Evolutionary conservation across 2,329 filamentous ascomycete genomes (phyloP).

Genomic region (Stylonectria norvegica): DNA sequence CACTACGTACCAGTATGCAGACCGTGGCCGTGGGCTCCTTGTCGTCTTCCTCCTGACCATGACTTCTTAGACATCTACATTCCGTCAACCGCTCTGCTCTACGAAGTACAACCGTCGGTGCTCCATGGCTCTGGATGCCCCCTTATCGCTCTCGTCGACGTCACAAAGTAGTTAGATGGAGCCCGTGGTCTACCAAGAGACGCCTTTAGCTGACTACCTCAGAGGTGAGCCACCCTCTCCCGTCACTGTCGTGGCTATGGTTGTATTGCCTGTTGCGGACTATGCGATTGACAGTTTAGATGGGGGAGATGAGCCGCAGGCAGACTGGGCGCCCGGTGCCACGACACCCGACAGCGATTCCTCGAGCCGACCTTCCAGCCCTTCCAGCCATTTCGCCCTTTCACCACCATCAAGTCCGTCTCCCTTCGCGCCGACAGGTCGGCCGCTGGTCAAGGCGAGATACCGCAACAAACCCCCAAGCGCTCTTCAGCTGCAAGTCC

Average conservation of each 20-base stretch:
- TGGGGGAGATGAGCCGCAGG: slow-evolving; percentile 46
- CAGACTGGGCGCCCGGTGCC: slow-evolving; percentile 44
- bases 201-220: slow-evolving; percentile 84
- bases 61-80: not conserved
- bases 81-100: slow-evolving; percentile 4
- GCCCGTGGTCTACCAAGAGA: slow-evolving; percentile 79
- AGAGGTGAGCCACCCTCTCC: slow-evolving; percentile 62
- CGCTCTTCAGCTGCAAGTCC: slow-evolving; percentile 42
- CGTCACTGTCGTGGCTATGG: too few species aligned
- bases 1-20: too few species aligned
- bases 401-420: slow-evolving; percentile 48
- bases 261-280: not conserved
- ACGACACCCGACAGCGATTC: slow-evolving; percentile 32
- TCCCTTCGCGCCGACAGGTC: slow-evolving; percentile 55
- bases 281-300: slow-evolving; percentile 28
- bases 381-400: slow-evolving; percentile 39
- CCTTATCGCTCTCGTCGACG: slow-evolving; percentile 25
- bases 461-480: slow-evolving; percentile 49
- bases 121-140: slow-evolving; percentile 31
- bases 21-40: too few species aligned
- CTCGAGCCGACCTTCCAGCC: slow-evolving; percentile 35
- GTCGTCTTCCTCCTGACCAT: slow-evolving; percentile 1
- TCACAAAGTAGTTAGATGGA: slow-evolving; percentile 57
- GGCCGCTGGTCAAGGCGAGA: slow-evolving; percentile 51
- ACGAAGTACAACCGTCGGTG: slow-evolving; percentile 10